A percentile compares a stretch with the other conserved stretches of the same genome.
Conservation (phyloP, 208 protist species). For the Crithidia acanthocephali region DNA sequence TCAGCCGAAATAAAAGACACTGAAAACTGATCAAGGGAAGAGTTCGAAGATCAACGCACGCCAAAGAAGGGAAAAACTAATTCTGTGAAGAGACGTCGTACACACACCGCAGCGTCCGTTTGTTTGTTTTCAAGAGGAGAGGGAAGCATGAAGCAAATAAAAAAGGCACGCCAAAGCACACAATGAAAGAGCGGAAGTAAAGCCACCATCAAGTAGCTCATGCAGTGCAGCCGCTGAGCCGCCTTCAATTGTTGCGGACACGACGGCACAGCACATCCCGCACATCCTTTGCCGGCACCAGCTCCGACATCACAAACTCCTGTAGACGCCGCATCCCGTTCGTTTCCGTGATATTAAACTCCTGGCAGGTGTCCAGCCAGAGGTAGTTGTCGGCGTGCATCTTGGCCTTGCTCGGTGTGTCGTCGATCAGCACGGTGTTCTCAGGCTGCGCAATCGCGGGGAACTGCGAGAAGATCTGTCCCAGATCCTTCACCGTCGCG, state of each 20-base stretch:
- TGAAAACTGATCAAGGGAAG: too few species aligned
- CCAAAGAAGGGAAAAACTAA: too few species aligned
- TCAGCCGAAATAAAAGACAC: too few species aligned
- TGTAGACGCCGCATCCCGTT: conserved; percentile 54
- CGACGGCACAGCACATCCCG: conserved; percentile 75
- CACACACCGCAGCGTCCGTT: too few species aligned
- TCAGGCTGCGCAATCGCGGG: conserved; percentile 62
- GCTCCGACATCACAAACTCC: conserved; percentile 70
- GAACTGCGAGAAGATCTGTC: conserved; percentile 60
- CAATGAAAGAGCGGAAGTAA: not conserved
- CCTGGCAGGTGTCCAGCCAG: conserved; percentile 81
- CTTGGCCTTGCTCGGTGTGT: conserved; percentile 89
- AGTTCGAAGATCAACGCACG: too few species aligned
- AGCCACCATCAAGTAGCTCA: not conserved
- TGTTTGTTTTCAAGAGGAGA: too few species aligned
- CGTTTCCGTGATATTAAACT: conserved; percentile 48
- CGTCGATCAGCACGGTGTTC: conserved; percentile 87
- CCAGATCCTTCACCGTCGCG: conserved; percentile 87
- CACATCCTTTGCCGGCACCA: conserved; percentile 73
- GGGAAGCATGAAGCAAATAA: not conserved
- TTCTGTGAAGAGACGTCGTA: too few species aligned
- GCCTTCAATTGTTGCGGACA: conserved; percentile 38
- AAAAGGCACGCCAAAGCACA: not conserved
- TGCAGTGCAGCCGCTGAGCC: too few species aligned
- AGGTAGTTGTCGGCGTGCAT: conserved; percentile 80